Conservation (phyloP, 1,139 yeast genomes). For the Suhomyces panamericanus region DNA sequence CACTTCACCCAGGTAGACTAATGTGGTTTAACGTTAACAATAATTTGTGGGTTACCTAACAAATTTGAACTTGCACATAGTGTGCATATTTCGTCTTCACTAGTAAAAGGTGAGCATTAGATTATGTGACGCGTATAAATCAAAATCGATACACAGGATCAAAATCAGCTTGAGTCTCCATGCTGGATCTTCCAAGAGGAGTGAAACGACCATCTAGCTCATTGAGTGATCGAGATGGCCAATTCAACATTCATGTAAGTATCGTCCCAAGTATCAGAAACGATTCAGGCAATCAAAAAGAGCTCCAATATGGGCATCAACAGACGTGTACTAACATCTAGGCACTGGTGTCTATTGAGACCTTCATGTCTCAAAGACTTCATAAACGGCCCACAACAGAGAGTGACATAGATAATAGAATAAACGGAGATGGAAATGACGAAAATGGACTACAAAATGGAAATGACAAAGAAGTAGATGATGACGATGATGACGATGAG, state of each 20-base stretch:
- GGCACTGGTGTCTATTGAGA: conserved; percentile 9
- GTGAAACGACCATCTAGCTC: conserved; percentile 7
- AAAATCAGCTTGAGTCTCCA: neutral
- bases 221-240: conserved; percentile 2
- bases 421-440: neutral
- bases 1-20: too few relatives aligned
- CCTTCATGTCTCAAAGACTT: conserved; percentile 10
- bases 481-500: too few relatives aligned
- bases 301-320: too few relatives aligned
- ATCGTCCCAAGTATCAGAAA: too few relatives aligned
- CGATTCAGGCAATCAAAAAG: too few relatives aligned
- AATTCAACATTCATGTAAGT: conserved; percentile 7
- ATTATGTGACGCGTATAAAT: neutral
- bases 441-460: too few relatives aligned
- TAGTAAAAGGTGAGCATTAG: neutral
- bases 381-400: conserved; percentile 4
- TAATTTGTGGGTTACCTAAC: too few relatives aligned
- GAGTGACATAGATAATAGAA: conserved; percentile 7
- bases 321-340: conserved; percentile 7
- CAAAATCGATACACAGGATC: neutral
- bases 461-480: too few relatives aligned
- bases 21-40: too few relatives aligned
- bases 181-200: conserved; percentile 7
- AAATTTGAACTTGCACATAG: too few relatives aligned
- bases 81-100: too few relatives aligned